Conservation (phyloP, 352 stramenopile species). For the Pythium oligandrum region DNA sequence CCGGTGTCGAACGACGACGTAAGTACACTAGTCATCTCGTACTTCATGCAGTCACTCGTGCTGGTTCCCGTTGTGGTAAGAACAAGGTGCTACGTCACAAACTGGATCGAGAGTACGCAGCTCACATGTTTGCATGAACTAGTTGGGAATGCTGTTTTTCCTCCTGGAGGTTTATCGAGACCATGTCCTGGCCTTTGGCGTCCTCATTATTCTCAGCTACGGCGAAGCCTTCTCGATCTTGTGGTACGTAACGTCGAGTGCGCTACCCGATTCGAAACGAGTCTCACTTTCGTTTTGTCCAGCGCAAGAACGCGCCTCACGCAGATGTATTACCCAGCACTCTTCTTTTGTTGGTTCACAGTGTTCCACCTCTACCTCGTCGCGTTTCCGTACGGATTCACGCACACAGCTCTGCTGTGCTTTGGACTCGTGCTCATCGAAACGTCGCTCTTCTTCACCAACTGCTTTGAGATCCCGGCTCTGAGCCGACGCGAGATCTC, state of each 20-base stretch:
- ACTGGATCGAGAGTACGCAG: too few species aligned
- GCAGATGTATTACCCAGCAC: slow-evolving; percentile 78
- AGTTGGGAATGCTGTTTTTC: slow-evolving; percentile 95
- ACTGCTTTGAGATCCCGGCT: slow-evolving; percentile 63
- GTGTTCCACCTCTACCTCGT: slow-evolving; percentile 96
- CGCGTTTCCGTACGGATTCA: slow-evolving; percentile 91
- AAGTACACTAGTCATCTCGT: too few species aligned
- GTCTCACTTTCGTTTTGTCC: background rate
- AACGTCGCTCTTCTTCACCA: slow-evolving; percentile 68
- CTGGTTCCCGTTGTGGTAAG: slow-evolving; percentile 91
- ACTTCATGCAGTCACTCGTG: slow-evolving; percentile 21
- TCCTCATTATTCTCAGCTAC: slow-evolving; percentile 86
- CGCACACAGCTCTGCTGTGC: slow-evolving; percentile 75
- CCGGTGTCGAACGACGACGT: too few species aligned
- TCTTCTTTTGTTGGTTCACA: slow-evolving; percentile 93
- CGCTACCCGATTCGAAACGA: background rate
- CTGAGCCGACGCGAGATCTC: slow-evolving; percentile 8
- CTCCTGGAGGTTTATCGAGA: slow-evolving; percentile 95
- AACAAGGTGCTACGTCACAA: background rate
- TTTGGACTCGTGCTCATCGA: slow-evolving; percentile 36
- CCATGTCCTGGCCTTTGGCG: slow-evolving; percentile 85
- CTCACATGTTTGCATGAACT: background rate
- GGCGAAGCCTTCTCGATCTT: slow-evolving; percentile 91
- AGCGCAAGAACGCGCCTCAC: slow-evolving; percentile 70
- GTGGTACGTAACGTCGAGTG: slow-evolving; percentile 28